Base-by-base conservation (phyloP, 202 grass and related monocot genomes). In the Dendrocalamus latiflorus region DNA sequence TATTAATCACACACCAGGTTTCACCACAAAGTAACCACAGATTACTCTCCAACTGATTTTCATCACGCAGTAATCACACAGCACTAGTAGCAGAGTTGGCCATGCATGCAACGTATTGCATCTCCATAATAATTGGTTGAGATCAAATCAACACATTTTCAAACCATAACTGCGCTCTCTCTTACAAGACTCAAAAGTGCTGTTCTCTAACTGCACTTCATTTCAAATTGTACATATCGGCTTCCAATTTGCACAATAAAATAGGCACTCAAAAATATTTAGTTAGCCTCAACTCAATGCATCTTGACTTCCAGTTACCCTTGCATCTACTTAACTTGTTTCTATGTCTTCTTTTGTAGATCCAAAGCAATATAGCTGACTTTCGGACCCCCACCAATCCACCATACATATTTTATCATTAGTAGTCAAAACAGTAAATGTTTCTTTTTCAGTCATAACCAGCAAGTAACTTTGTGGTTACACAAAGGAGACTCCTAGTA, bases 271-370 rank as follows among this genome's bases (percentile, higher is more conserved):
- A 39, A 54, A 25, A 86, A 70, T 59, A 77, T 74, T 67, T 68
- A 79, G 22, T 81, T 75, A 11, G 21, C 43, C 69, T 60, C 50
- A 3, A 67, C 69, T 68, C 50, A 2, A 58, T 83, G 30, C 60
- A 77, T 65, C 39, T 64, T 84, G 74, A 84, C 74, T 74, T 67
- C 22, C 49, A 58, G 72, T 56, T 28, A 68, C 2, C 61, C 81
- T 60, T 18, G 49, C 28, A 54, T 59, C 18, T 33, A 25, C 51
- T 77, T 75, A 70, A 63, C 81, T 80, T 68, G 81, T 73, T 80
- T 25, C 76, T 63, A 80, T 53, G 69, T 44, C 42, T 8, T 42
- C 50, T 84, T 44, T 84, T 37, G 74, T 79, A 74, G 42, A 90
- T 62, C 74, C 15, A 10, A 86, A 74, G 79, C 74, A 68, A 82